Evolutionary conservation across 805 yeast species (phyloP).

Genomic region (Spathaspora girioi): DNA sequence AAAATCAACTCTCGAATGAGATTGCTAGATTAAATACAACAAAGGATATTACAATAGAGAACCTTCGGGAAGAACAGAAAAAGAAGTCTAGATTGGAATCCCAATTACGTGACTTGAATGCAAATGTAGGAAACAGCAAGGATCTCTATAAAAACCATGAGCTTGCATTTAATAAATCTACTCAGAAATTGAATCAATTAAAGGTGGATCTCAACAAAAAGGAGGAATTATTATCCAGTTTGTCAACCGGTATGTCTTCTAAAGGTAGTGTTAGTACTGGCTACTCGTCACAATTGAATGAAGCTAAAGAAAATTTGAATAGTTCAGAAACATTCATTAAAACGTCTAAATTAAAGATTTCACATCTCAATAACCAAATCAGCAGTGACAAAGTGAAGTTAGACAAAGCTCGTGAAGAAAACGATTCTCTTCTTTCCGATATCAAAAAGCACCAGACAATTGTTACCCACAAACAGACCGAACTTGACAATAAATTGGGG

Average conservation of each 20-base stretch:
- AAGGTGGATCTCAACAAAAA: constrained; percentile 52
- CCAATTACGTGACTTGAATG: constrained; percentile 31
- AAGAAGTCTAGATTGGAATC: constrained; percentile 29
- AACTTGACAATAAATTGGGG: constrained; percentile 48
- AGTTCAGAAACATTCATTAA: constrained; percentile 54
- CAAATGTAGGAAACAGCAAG: constrained; percentile 29
- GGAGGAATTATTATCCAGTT: constrained; percentile 76
- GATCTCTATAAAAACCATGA: constrained; percentile 41
- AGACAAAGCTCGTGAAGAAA: constrained; percentile 49
- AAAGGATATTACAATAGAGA: constrained; percentile 54
- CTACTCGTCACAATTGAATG: constrained; percentile 66
- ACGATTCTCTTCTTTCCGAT: constrained; percentile 36
- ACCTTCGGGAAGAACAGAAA: constrained; percentile 49
- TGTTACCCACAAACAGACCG: constrained; percentile 33
- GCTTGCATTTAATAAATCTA: constrained; percentile 41
- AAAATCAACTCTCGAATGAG: constrained; percentile 55
- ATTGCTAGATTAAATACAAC: constrained; percentile 68
- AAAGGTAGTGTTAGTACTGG: constrained; percentile 76
- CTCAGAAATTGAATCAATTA: constrained; percentile 39
- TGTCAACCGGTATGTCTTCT: constrained; percentile 87
- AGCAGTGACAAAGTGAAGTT: constrained; percentile 47
- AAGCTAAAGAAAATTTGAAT: constrained; percentile 53
- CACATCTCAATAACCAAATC: constrained; percentile 54
- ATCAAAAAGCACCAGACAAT: constrained; percentile 40
- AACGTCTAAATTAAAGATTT: constrained; percentile 55